Evolutionary conservation across 2,329 filamentous ascomycete genomes (phyloP).

Genomic region (Parastagonospora avenae): DNA sequence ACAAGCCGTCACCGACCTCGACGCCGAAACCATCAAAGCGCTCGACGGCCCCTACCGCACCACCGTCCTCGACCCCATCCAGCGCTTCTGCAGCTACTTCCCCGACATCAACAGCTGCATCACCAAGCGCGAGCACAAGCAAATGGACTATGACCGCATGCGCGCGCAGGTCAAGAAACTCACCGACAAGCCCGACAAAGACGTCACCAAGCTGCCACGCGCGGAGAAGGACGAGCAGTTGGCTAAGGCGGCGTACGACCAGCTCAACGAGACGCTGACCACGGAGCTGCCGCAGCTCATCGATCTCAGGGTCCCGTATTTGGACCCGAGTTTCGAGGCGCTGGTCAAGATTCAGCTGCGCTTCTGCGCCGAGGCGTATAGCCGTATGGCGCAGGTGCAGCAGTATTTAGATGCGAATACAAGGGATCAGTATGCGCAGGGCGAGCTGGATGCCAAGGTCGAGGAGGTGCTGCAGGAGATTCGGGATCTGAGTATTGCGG

Average conservation of each 20-base stretch:
- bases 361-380: slow-evolving; percentile 98
- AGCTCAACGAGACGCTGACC: slow-evolving; percentile 94
- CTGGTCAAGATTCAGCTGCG: slow-evolving; percentile 97
- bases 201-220: slow-evolving; percentile 92
- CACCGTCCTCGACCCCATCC: slow-evolving; percentile 94
- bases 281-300: slow-evolving; percentile 93
- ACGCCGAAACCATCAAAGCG: slow-evolving; percentile 98
- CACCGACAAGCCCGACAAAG: slow-evolving; percentile 98
- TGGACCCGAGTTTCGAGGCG: slow-evolving; percentile 96
- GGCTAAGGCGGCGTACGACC: slow-evolving; percentile 90
- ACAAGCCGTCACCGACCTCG: slow-evolving; percentile 95
- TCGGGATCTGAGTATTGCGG: slow-evolving; percentile 89
- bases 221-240: slow-evolving; percentile 97
- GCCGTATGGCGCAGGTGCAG: slow-evolving; percentile 97
- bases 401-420: slow-evolving; percentile 97
- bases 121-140: slow-evolving; percentile 98
- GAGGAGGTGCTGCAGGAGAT: slow-evolving; percentile 98
- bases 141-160: slow-evolving; percentile 96
- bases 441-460: slow-evolving; percentile 86
- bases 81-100: slow-evolving; percentile 96
- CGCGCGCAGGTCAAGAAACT: slow-evolving; percentile 96
- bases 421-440: slow-evolving; percentile 92
- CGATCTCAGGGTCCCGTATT: slow-evolving; percentile 93
- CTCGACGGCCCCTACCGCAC: slow-evolving; percentile 93
- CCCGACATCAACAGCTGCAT: slow-evolving; percentile 99